Conservation (phyloP, 768 basidiomycete genomes). For the Kwoniella dejecticola region DNA sequence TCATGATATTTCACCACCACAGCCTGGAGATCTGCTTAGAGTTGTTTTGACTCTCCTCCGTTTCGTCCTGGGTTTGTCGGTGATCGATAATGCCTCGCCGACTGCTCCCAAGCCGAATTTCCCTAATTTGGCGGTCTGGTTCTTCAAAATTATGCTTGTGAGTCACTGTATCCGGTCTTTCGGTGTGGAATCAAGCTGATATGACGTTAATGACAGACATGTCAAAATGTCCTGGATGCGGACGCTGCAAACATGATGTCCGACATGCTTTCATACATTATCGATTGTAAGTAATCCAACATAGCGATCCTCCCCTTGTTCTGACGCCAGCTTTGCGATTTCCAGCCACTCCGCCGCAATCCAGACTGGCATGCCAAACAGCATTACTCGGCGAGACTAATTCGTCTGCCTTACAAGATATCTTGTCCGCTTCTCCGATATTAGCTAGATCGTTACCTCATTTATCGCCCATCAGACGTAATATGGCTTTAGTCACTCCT, state of each 20-base stretch:
- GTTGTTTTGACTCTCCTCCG: conserved; percentile 31
- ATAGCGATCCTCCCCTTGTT: neutral
- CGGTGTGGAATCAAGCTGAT: neutral
- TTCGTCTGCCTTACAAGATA: conserved; percentile 18
- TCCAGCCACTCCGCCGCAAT: conserved; percentile 32
- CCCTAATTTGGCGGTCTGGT: conserved; percentile 26
- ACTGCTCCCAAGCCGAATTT: conserved; percentile 40
- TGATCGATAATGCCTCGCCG: conserved; percentile 14
- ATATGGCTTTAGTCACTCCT: conserved; percentile 20
- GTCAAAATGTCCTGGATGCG: conserved; percentile 6
- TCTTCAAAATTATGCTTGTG: conserved; percentile 33
- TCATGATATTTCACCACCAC: conserved; percentile 25
- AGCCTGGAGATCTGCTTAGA: conserved; percentile 26
- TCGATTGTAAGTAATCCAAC: conserved; percentile 33
- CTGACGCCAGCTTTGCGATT: neutral
- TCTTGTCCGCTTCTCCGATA: conserved; percentile 8
- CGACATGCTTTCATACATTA: conserved; percentile 38
- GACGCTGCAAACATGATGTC: conserved; percentile 5
- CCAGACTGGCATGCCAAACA: conserved; percentile 31
- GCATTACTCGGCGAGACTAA: conserved; percentile 33
- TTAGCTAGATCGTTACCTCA: conserved; percentile 24
- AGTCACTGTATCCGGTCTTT: conserved; percentile 17
- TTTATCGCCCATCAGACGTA: conserved; percentile 27
- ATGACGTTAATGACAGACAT: conserved; percentile 1
- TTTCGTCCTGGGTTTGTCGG: conserved; percentile 32